phyloP scores from a whole-genome alignment of 148 eudicot species.

The Vaccinium macrocarpon region DNA sequence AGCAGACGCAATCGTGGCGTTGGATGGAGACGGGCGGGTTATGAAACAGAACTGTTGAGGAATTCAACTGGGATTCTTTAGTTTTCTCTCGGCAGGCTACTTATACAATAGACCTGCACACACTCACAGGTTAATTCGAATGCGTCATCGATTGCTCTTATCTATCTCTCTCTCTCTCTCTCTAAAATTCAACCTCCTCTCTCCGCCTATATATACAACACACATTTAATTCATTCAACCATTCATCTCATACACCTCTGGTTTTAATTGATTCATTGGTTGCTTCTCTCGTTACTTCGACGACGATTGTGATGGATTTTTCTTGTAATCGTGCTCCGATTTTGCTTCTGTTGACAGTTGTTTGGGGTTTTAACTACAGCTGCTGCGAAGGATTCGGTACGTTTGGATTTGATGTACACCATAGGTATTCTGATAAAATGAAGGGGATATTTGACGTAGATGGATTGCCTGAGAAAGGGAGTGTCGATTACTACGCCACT shows the following conservation, averaged over 20 bases:
- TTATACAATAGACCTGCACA: background rate
- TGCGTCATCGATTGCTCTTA: background rate
- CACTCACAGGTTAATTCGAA: background rate
- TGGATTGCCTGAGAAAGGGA: constrained; percentile 65
- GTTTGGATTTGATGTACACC: constrained; percentile 69
- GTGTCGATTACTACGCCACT: constrained; percentile 50
- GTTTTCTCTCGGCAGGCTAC: no score
- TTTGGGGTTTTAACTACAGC: constrained; percentile 22
- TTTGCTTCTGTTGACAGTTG: constrained; percentile 15
- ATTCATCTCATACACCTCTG: background rate
- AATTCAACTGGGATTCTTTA: no score
- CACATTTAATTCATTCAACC: no score
- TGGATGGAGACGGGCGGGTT: no score
- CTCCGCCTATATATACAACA: background rate
- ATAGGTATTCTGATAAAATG: constrained; percentile 70
- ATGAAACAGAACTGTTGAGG: no score
- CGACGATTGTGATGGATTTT: background rate
- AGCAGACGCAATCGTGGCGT: no score
- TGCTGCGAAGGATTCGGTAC: constrained; percentile 39
- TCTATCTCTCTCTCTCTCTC: constrained; percentile 6
- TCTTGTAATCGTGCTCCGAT: background rate
- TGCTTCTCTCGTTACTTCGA: background rate
- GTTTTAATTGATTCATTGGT: background rate
- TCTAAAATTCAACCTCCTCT: background rate
- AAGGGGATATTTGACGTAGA: constrained; percentile 42